Conservation (phyloP, 345 rosid species). For the Citrus maxima region DNA sequence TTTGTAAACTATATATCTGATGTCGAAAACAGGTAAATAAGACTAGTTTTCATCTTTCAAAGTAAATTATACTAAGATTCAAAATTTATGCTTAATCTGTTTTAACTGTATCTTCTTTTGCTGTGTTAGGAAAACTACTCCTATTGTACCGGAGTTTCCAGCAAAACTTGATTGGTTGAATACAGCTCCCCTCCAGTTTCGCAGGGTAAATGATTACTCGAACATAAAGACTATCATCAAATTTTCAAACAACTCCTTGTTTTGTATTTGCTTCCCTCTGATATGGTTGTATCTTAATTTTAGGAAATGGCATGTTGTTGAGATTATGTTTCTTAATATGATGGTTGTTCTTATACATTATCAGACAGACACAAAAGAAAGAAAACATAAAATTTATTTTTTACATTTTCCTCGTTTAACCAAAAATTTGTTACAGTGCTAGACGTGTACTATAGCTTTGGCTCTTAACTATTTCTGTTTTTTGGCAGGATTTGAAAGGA, state of each 20-base stretch:
- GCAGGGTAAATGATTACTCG: constrained; percentile 44
- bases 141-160: constrained; percentile 81
- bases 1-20: constrained; percentile 73
- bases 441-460: neutral
- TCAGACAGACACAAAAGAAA: neutral
- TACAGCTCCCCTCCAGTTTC: constrained; percentile 80
- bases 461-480: constrained; percentile 8
- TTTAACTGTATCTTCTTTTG: constrained; percentile 5
- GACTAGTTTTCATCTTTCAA: constrained; percentile 8
- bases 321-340: neutral
- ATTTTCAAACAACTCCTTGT: neutral
- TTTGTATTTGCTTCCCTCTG: neutral
- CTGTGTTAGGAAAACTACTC: constrained; percentile 54
- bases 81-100: constrained; percentile 10
- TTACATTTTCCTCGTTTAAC: neutral
- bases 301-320: neutral
- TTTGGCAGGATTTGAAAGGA: constrained; percentile 79
- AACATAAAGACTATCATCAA: neutral
- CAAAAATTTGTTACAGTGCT: neutral
- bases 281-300: neutral
- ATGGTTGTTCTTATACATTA: neutral
- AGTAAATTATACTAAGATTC: neutral
- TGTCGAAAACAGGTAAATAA: constrained; percentile 64
- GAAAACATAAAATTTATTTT: neutral
- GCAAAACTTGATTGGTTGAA: constrained; percentile 88